Evolutionary conservation across 1,284 basidiomycete genomes (phyloP), one percentile per base, ranked within the genome.

Genomic region (Heterobasidion annosum): DNA sequence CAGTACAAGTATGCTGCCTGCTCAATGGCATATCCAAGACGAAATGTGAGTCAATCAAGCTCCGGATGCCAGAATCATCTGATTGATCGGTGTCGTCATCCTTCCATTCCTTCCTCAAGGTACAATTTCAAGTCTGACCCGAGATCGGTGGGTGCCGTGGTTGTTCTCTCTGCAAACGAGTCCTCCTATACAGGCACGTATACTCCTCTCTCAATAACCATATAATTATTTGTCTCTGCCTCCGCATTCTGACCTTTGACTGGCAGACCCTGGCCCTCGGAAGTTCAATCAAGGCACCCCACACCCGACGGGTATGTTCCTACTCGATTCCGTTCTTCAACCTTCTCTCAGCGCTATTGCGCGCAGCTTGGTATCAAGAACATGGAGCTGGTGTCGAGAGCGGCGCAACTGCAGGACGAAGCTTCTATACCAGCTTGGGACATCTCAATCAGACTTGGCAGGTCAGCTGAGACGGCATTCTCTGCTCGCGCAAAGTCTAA

Each of bases 51-150:
- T 33, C 8, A 18, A 12, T 9, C 25, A 25, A 25, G 25, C 25
- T 25, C 3, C 25, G 25, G 25, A 4, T n/a, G n/a, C n/a, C 19
- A n/a, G 47, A 48, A 33, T 2, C 16, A 1, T 12, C 47, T 32
- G 13, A 25, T 25, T 25, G 25, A 25, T 18, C 46, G 16, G 15
- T 25, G 43, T 19, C 40, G 8, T 34, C 51, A 34, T 50, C 35
- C 19, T 35, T 8, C 18, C 33, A 48, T 50, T 45, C 15, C 12
- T 42, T 54, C 35, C 50, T 47, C 44, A 51, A 85, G 82, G 71
- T 92, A 92, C 68, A 84, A 88, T 66, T 91, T 89, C 70, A 80
- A 83, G 60, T 84, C 81, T 0, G 84, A 93, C 65, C 89, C 89
- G 10, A 75, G 89, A 51, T 64, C 67, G 5, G 62, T 85, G 13